Base-by-base conservation (phyloP, 352 stramenopile species). In the Thalassiosira livingstoniorum region DNA sequence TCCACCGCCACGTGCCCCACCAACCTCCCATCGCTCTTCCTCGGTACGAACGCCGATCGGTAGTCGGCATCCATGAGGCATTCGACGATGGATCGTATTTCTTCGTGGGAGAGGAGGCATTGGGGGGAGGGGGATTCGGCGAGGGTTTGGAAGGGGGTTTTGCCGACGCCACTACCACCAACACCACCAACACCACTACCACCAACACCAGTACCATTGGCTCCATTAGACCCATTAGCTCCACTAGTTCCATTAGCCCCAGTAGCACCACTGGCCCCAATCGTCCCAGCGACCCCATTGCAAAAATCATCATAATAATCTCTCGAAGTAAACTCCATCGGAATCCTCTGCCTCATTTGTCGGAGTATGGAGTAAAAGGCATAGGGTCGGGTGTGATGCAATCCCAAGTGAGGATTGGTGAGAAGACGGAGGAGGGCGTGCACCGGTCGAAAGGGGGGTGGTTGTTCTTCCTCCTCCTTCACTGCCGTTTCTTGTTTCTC, bases 1-100 rank as follows among this genome's bases (percentile, higher is more conserved):
- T 87, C 73, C 25, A 87, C 23, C 5, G 80, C 80, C 10, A 87
- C 80, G 72, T 87, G 74, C 11, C 43, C 61, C 13, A 82, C 66
- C 32, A 86, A 73, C 39, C 71, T 69, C 5, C 76, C 78, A 55
- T 85, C 78, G 60, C 64, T 81, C 42, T 69, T 78, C 45, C 78
- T 73, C 23, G 78, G 71, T 37, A 70, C 75, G 73, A 81, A 71
- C 0, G 66, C 78, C 13, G 78, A 75, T 64, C 60, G 34, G 53
- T 78, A 69, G 68, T 86, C 73, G 4, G 65, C 60, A 73, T 81
- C 71, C 37, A 81, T 71, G 37, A 81, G 71, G 61, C 47, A 81
- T 39, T 86, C 71, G 0, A 86, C 64, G 1, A 86, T 45, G 78
- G 78, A 64, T 11, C 60, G 32, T 13, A 82, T 65, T 45, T 86